These are phyloP conservation scores for Saccharum officinarum DNA, from an alignment of 176 grass and related monocot species.

Conservation along the genomic window DNA sequence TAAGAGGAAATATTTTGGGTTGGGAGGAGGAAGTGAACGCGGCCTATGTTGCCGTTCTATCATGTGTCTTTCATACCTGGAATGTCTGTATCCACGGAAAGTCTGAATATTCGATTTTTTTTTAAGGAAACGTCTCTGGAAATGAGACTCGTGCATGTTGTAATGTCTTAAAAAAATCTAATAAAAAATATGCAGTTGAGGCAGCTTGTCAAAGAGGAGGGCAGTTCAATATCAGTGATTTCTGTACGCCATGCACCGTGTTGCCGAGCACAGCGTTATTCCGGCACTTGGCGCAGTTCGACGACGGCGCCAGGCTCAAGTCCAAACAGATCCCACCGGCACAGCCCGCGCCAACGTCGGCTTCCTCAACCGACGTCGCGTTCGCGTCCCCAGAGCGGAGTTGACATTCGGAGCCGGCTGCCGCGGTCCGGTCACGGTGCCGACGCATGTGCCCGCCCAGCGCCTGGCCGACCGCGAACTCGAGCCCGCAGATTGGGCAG, in stretches of 20 bases:
- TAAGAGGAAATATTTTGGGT: too few relatives aligned
- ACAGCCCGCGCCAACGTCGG: background rate
- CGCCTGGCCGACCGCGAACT: constrained; percentile 62
- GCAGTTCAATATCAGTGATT: constrained; percentile 26
- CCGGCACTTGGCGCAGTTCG: constrained; percentile 34
- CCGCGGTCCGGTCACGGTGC: constrained; percentile 33
- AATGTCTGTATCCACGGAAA: background rate
- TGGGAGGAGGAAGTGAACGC: too few relatives aligned
- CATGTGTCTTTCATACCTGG: background rate
- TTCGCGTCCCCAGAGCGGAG: background rate
- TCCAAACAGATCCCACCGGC: constrained; percentile 42
- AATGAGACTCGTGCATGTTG: background rate
- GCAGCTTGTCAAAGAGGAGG: constrained; percentile 19
- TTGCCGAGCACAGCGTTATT: background rate
- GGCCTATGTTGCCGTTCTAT: background rate
- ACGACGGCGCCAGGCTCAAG: constrained; percentile 58
- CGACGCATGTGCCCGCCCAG: constrained; percentile 68
- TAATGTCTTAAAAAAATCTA: background rate
- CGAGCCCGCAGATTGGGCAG: constrained; percentile 46
- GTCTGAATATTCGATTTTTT: background rate
- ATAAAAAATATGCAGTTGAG: background rate
- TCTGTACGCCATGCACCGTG: background rate
- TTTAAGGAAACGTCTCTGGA: background rate
- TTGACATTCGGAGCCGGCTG: background rate
- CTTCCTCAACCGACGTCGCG: background rate